A percentile compares a stretch with the other conserved stretches of the same genome.
Evolutionary conservation across 495 filamentous ascomycete species (phyloP).

Genomic region (Penicillium cosmopolitanum): DNA sequence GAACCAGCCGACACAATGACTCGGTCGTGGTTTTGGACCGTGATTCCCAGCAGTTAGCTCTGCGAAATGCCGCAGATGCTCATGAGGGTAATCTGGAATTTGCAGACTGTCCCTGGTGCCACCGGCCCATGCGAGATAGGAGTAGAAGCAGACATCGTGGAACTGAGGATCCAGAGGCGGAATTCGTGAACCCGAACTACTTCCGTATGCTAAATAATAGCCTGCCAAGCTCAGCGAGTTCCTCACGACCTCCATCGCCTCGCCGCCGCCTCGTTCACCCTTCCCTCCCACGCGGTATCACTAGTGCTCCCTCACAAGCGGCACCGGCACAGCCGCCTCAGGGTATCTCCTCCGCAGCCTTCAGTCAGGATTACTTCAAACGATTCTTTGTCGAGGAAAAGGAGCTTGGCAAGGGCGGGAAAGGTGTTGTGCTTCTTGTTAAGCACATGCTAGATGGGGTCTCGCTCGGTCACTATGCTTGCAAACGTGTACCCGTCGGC

Average conservation of each 20-base stretch:
- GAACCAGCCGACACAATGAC: constrained; percentile 80
- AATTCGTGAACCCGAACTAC: constrained; percentile 87
- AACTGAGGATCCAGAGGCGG: constrained; percentile 49
- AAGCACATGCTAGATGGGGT: constrained; percentile 89
- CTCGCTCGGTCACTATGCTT: constrained; percentile 86
- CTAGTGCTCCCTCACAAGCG: constrained; percentile 50
- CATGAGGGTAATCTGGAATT: constrained; percentile 49
- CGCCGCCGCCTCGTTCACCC: constrained; percentile 56
- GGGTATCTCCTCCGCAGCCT: constrained; percentile 81
- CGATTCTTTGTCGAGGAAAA: constrained; percentile 87
- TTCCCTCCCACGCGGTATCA: constrained; percentile 42
- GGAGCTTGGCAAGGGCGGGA: constrained; percentile 86
- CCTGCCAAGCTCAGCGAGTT: constrained; percentile 52
- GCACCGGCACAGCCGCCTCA: constrained; percentile 48
- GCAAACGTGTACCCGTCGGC: constrained; percentile 94
- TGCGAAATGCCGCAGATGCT: constrained; percentile 62
- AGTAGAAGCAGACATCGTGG: constrained; percentile 40
- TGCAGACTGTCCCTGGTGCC: constrained; percentile 84
- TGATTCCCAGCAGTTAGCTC: constrained; percentile 79
- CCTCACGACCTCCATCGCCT: constrained; percentile 54
- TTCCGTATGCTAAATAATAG: constrained; percentile 86
- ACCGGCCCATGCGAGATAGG: constrained; percentile 68
- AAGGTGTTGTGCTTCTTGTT: constrained; percentile 91
- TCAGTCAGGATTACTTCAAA: constrained; percentile 89
- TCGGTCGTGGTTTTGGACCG: constrained; percentile 90